Evolutionary conservation across 371 early-diverging fungal genomes (phyloP).

Genomic region (Synchytrium microbalum): DNA sequence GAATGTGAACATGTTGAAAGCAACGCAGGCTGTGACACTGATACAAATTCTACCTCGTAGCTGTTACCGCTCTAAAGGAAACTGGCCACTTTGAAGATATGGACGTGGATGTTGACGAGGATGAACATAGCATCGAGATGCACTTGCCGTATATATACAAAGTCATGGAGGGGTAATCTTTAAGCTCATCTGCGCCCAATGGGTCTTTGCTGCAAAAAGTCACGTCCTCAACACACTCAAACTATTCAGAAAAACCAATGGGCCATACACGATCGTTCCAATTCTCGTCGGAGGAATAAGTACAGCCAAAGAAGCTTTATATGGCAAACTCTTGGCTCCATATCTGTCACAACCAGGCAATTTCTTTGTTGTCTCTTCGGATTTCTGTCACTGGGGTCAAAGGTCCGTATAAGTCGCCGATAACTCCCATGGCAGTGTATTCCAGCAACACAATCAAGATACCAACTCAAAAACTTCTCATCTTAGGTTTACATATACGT

Average conservation of each 20-base stretch:
- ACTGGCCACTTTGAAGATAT: conserved; percentile 62
- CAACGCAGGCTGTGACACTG: background rate
- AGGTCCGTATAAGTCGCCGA: conserved; percentile 56
- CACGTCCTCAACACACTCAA: background rate
- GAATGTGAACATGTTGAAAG: background rate
- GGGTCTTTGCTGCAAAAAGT: conserved; percentile 1
- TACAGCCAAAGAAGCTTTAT: conserved; percentile 45
- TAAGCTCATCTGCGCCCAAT: background rate
- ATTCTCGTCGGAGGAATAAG: conserved; percentile 74
- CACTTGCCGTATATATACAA: conserved; percentile 82
- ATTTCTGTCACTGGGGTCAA: conserved; percentile 89
- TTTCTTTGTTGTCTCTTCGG: conserved; percentile 84
- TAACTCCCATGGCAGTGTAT: conserved; percentile 34
- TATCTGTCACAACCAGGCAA: conserved; percentile 61
- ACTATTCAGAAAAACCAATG: conserved; percentile 24
- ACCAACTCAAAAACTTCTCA: too few relatives aligned
- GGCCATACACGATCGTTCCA: conserved; percentile 59
- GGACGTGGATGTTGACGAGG: conserved; percentile 59
- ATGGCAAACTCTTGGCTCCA: conserved; percentile 56
- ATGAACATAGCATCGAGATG: conserved; percentile 95
- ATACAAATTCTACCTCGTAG: conserved; percentile 23
- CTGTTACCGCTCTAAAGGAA: conserved; percentile 45
- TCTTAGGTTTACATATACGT: background rate
- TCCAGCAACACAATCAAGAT: too few relatives aligned
- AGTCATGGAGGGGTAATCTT: conserved; percentile 55